Conservation (phyloP, 495 filamentous ascomycete genomes). For the Oleoguttula mirabilis region DNA sequence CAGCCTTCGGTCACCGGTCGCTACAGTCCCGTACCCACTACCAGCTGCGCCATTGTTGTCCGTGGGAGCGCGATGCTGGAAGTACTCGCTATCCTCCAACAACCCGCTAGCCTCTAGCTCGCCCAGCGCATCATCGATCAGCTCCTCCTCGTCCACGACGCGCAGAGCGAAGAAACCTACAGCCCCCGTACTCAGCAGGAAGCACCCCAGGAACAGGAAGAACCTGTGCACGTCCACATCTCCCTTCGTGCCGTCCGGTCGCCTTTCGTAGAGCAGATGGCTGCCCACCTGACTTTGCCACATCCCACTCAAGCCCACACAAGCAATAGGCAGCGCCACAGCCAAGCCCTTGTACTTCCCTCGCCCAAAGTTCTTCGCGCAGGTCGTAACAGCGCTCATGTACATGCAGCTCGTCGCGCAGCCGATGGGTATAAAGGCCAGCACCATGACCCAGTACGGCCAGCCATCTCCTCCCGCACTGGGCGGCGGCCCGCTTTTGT, state of each 20-base stretch:
- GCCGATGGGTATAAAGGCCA: conserved; percentile 70
- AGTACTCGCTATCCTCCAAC: conserved; percentile 59
- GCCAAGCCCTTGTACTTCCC: conserved; percentile 81
- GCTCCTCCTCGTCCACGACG: conserved; percentile 55
- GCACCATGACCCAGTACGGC: conserved; percentile 71
- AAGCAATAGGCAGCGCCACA: conserved; percentile 79
- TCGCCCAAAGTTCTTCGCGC: conserved; percentile 90
- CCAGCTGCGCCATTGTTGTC: conserved; percentile 11
- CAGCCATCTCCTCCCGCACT: conserved; percentile 43
- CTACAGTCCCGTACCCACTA: conserved; percentile 46
- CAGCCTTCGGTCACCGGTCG: conserved; percentile 27
- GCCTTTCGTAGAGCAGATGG: conserved; percentile 55
- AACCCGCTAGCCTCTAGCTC: conserved; percentile 75
- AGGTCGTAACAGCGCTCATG: conserved; percentile 74
- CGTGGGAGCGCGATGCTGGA: conserved; percentile 26
- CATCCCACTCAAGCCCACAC: conserved; percentile 86
- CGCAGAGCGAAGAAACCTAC: conserved; percentile 60
- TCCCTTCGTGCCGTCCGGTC: conserved; percentile 49
- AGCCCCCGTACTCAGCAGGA: conserved; percentile 56
- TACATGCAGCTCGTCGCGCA: conserved; percentile 80
- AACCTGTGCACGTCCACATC: conserved; percentile 78
- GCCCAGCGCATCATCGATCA: conserved; percentile 75
- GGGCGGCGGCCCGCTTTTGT: conserved; percentile 47
- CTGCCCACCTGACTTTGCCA: conserved; percentile 86
- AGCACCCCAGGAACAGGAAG: conserved; percentile 65